Base-by-base conservation (phyloP, 2,329 filamentous ascomycete species). In the Bipolaris zeicola region DNA sequence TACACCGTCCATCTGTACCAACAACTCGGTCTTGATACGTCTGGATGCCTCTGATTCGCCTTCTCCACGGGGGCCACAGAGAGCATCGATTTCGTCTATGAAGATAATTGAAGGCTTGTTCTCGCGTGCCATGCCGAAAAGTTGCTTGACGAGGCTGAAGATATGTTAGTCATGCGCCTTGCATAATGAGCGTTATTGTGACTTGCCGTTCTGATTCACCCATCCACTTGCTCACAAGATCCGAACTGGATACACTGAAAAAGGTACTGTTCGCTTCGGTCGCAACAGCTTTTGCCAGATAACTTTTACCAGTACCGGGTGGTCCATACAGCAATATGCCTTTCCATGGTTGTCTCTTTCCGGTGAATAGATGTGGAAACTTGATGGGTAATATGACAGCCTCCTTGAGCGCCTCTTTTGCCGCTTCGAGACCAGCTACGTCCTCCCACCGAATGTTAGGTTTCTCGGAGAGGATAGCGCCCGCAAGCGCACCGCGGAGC, bases 151-250 rank as follows among this genome's bases (percentile, higher is more conserved):
- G 67, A 99, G 85, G 71, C 92, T 96, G 69, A 45, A 28, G 10
- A 8, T 13, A 6, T 18, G 48, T 68, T 28, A 66, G 62, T 41
- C 24, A 26, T 57, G 52, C 20, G 24, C 13, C 39, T 10, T 10
- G 34, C 28, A 14, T n/a, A 16, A 1, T 8, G 1, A 3, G 10
- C 26, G 20, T 10, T 14, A 7, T 22, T 43, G 22, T 20, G 7
- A 16, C 82, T 46, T 80, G 96, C 91, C 92, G 87, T 86, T 99
- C 95, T 82, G 91, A 96, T 79, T 99, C 95, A 81, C 95, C 95
- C 95, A 99, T 99, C 95, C 95, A 99, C 76, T 99, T 99, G 77
- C 92, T 96, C 59, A 99, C 95, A 77, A 99, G 78, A 76, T 99
- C 95, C 73, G 92, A 96, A 83, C 91, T 96, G 79, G 91, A 96